A percentile compares a stretch with the other conserved stretches of the same genome.
These are phyloP conservation scores for Avena eriantha DNA, from an alignment of 176 grass and related monocot genomes.

Conservation along the genomic window DNA sequence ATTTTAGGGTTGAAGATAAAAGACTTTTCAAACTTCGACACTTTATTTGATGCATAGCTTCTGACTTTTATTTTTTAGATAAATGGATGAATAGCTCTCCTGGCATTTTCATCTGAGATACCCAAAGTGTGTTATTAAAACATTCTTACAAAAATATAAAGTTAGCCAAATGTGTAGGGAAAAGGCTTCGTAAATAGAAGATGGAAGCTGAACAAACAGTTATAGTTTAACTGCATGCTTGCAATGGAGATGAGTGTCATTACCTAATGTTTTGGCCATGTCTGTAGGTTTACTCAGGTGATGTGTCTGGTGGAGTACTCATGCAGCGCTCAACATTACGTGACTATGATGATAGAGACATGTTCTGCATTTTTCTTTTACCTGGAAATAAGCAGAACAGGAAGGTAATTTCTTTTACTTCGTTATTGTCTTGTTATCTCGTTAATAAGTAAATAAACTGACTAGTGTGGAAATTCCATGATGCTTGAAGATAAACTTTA, in stretches of 20 bases:
- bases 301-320: constrained; percentile 84
- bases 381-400: constrained; percentile 77
- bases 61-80: neutral
- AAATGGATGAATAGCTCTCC: neutral
- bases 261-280: constrained; percentile 2
- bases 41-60: neutral
- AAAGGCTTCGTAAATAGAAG: neutral
- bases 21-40: neutral
- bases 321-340: constrained; percentile 73
- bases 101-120: neutral
- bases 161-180: neutral
- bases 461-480: constrained; percentile 6
- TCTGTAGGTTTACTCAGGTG: constrained; percentile 70
- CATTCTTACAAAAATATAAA: no score
- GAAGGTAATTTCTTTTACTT: constrained; percentile 57
- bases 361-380: constrained; percentile 89
- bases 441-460: neutral
- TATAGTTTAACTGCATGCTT: neutral
- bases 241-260: constrained; percentile 35
- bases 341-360: constrained; percentile 85
- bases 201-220: neutral
- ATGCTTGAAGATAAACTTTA: constrained; percentile 19
- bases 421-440: constrained; percentile 36
- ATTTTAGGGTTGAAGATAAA: neutral
- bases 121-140: neutral